phyloP scores from a whole-genome alignment of 2,329 filamentous ascomycete genomes.

The Cordyceps cicadae region DNA sequence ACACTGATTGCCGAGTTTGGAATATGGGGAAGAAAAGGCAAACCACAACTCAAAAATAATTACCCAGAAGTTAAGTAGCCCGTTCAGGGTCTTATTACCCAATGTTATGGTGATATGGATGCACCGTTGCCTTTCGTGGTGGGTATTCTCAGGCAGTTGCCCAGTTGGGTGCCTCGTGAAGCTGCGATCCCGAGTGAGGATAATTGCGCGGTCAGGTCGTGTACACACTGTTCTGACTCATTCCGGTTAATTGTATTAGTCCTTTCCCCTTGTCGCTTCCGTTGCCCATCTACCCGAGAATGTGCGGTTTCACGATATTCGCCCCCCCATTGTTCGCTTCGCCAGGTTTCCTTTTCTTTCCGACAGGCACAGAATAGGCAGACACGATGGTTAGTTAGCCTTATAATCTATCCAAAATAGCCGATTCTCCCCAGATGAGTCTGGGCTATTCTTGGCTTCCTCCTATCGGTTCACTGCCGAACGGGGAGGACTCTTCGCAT shows the following conservation, averaged over 20 bases:
- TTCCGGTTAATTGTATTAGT: neutral
- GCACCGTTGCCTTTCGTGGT: neutral
- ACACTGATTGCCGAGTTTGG: neutral
- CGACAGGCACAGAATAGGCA: too few species aligned
- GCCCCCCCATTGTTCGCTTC: too few species aligned
- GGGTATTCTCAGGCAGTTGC: neutral
- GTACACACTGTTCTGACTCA: neutral
- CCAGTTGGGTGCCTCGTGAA: neutral
- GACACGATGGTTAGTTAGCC: too few species aligned
- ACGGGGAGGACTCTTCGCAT: neutral
- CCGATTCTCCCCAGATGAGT: neutral
- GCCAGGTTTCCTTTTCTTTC: too few species aligned
- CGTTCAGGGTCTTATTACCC: neutral
- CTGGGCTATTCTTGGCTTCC: neutral
- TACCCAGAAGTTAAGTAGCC: constrained; percentile 1
- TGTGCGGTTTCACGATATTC: too few species aligned
- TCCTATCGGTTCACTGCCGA: neutral
- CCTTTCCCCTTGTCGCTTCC: neutral
- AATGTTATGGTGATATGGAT: neutral
- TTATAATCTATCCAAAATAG: too few species aligned
- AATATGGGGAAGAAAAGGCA: neutral
- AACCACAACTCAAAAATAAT: neutral
- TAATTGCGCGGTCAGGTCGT: neutral
- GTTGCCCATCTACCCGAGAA: too few species aligned
- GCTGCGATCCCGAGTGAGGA: neutral